Percentiles rank a stretch among this genome's conserved stretches.
Evolutionary conservation across 2,329 filamentous ascomycete species (phyloP).

Genomic region (Plenodomus biglobosus): DNA sequence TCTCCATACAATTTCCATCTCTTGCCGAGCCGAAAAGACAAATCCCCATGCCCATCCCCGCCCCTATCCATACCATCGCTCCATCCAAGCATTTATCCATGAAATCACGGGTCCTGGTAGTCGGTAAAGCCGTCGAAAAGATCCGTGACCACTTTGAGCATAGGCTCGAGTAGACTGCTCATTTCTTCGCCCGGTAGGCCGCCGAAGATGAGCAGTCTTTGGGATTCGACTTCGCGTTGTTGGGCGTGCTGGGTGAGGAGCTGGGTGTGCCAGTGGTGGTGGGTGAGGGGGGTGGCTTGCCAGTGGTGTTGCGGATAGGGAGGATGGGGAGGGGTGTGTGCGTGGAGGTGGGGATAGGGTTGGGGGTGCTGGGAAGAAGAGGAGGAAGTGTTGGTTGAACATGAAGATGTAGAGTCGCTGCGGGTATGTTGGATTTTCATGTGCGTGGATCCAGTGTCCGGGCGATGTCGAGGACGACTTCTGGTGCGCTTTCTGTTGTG

Average conservation of each 20-base stretch:
- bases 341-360: slow-evolving; percentile 18
- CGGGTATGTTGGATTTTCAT: slow-evolving; percentile 21
- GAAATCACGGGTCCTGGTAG: slow-evolving; percentile 48
- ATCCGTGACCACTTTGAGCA: slow-evolving; percentile 51
- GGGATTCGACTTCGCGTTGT: slow-evolving; percentile 35
- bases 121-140: slow-evolving; percentile 50
- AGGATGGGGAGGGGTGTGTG: slow-evolving; percentile 13
- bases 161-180: slow-evolving; percentile 47
- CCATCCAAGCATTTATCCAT: too few species aligned
- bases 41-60: too few species aligned
- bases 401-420: slow-evolving; percentile 27
- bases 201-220: slow-evolving; percentile 49
- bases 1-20: too few species aligned
- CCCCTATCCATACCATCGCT: too few species aligned
- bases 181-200: slow-evolving; percentile 47
- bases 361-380: slow-evolving; percentile 24
- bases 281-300: slow-evolving; percentile 13
- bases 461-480: slow-evolving; percentile 46
- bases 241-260: slow-evolving; percentile 43
- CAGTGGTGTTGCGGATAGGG: slow-evolving; percentile 19
- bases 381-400: slow-evolving; percentile 32
- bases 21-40: too few species aligned
- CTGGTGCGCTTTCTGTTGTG: slow-evolving; percentile 50
- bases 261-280: slow-evolving; percentile 46
- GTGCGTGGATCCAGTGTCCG: slow-evolving; percentile 28